These are phyloP conservation scores for Gloeopeniophorella convolvens DNA, from an alignment of 768 basidiomycete species.

Conservation along the genomic window DNA sequence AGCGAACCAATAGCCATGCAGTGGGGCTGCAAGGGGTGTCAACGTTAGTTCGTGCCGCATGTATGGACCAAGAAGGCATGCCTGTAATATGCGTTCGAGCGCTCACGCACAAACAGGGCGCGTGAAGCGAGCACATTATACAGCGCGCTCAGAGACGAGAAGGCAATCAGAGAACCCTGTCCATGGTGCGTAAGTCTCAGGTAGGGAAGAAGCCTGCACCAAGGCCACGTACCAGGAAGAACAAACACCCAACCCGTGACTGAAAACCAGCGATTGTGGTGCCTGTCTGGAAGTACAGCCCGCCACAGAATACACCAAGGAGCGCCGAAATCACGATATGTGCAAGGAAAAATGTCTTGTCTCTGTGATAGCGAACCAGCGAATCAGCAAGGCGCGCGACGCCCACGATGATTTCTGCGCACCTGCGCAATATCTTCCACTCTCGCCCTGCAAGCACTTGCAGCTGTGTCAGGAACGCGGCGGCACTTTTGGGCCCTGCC, in stretches of 20 bases:
- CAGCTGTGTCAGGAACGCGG: constrained; percentile 87
- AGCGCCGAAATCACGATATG: constrained; percentile 66
- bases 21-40: constrained; percentile 52
- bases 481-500: constrained; percentile 39
- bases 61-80: constrained; percentile 24
- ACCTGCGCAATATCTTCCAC: constrained; percentile 76
- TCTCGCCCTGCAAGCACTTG: constrained; percentile 77
- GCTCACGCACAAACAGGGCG: constrained; percentile 83
- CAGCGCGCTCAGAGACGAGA: constrained; percentile 84
- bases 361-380: constrained; percentile 36
- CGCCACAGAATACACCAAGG: constrained; percentile 85
- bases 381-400: neutral
- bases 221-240: constrained; percentile 83
- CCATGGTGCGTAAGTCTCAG: neutral
- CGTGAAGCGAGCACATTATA: constrained; percentile 83
- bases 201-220: no score
- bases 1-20: constrained; percentile 84
- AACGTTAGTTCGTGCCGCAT: neutral
- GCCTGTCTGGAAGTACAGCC: constrained; percentile 77
- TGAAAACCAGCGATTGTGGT: constrained; percentile 89
- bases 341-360: constrained; percentile 75
- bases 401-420: constrained; percentile 15
- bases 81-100: constrained; percentile 84
- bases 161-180: constrained; percentile 85
- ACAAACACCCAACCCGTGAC: constrained; percentile 85